phyloP scores from a whole-genome alignment of 768 basidiomycete genomes.

The Melanogaster broomeanus region DNA sequence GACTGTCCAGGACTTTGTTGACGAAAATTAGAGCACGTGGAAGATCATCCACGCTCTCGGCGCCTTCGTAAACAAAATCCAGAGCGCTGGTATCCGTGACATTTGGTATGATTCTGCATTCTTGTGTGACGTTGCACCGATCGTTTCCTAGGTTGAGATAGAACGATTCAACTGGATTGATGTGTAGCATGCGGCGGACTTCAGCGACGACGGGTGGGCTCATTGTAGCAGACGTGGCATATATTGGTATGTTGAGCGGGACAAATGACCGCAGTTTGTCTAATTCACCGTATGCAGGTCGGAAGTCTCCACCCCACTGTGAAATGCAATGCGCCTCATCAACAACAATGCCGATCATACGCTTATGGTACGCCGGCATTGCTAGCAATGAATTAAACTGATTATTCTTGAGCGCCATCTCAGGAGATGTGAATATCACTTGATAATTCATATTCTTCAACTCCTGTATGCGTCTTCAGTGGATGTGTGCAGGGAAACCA shows the following conservation, averaged over 20 bases:
- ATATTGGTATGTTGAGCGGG: slow-evolving; percentile 25
- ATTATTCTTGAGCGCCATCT: slow-evolving; percentile 39
- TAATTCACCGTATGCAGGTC: slow-evolving; percentile 29
- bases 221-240: slow-evolving; percentile 37
- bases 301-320: slow-evolving; percentile 39
- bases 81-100: slow-evolving; percentile 1
- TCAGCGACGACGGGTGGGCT: slow-evolving; percentile 26
- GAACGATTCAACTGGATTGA: slow-evolving; percentile 23
- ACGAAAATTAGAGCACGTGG: slow-evolving; percentile 13
- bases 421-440: slow-evolving; percentile 31
- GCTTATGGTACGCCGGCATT: slow-evolving; percentile 12
- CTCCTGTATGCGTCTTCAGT: not conserved
- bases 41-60: not conserved
- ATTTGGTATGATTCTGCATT: slow-evolving; percentile 10
- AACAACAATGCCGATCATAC: slow-evolving; percentile 29
- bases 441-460: slow-evolving; percentile 4
- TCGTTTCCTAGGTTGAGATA: slow-evolving; percentile 39
- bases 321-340: slow-evolving; percentile 43
- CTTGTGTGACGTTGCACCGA: slow-evolving; percentile 20
- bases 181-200: slow-evolving; percentile 20
- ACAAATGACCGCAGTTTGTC: slow-evolving; percentile 31
- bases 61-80: slow-evolving; percentile 6
- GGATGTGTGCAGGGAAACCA: too few species aligned
- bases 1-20: slow-evolving; percentile 21
- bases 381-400: slow-evolving; percentile 29